Evolutionary conservation across 23 red algal genomes (phyloP), one percentile per base, ranked within the genome.

Genomic region (Gracilaria gracilis): DNA sequence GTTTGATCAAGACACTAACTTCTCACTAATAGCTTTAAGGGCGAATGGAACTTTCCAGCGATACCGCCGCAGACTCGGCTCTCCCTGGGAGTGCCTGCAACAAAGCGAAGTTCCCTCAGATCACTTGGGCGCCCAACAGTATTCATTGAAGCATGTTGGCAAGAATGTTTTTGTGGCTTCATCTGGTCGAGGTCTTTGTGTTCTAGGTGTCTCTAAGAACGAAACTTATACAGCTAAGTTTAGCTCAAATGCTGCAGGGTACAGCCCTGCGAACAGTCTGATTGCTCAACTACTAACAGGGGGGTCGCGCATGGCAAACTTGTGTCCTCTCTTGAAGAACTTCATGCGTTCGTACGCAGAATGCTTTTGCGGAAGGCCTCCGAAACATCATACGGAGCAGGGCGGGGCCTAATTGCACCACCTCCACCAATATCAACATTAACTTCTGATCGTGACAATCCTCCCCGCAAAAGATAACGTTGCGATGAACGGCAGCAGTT

Each of bases 231-330:
- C 84, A 20, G 31, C 39, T 34, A 88, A 67, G 15, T 88, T 35
- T 36, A 88, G 36, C 29, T 78, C 67, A 25, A 73, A 71, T 17
- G 87, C 75, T 57, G 58, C 87, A 23, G 87, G 87, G 28, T 93
- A 93, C 64, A 67, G 75, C 51, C 91, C 91, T 33, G 65, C 81
- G 55, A 83, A 79, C 2, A 50, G 35, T 61, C 47, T 93, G 67
- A 59, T 93, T 31, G 80, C 81, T 24, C 81, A 85, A 40, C 48
- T 93, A 32, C 80, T 93, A 57, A 86, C 79, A 17, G 91, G 91
- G n/a, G 0, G 91, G 91, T 40, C 81, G 72, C 4, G 91, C 82
- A 27, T 93, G 91, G 91, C 91, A 93, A n/a, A 54, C 39, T 76
- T 32, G 5, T 86, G 19, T 49, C 91, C 23, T 80, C 81, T 17